Evolutionary conservation across 2,329 filamentous ascomycete species (phyloP), one percentile per base, ranked within the genome.

Genomic region (Penicillium oxalicum): DNA sequence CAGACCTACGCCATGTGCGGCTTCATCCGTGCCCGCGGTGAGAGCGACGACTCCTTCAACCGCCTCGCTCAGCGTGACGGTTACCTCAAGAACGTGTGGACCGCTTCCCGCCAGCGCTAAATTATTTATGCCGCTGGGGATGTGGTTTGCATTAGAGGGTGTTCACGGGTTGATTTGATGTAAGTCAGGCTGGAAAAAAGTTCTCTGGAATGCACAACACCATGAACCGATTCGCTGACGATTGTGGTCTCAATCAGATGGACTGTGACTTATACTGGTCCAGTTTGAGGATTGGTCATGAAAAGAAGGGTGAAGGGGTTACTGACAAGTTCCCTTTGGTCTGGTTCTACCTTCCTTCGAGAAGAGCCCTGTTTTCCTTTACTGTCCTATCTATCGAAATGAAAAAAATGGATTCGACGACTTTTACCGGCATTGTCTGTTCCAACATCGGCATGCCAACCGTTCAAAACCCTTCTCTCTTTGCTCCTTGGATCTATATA

Each of bases 41-140:
- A 98, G 88, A 86, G 84, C 75, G 93, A 98, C 74, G 93, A 98
- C 78, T 82, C 87, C 68, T 76, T 98, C 70, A 98, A 98, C 87
- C 81, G 93, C 70, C 82, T 98, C 70, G 81, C 91, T 63, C 93
- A 98, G 83, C 84, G 88, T 65, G 94, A 98, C 74, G 93, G 93
- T 62, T 87, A 95, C 76, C 75, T 98, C 75, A 97, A 97, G 88
- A 87, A 77, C 73, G 93, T 98, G 73, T 98, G 93, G 93, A 88
- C 82, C 77, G 87, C 83, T 61, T 75, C 70, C 66, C 70, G 79
- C 66, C 81, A 82, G 70, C 72, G 72, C 55, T 75, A 74, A 69
- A 65, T 56, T 37, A 32, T 8, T 32, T 11, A 32, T 45, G 42
- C 53, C 42, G 50, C 48, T 56, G 52, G 29, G 18, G 49, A 51